Percentiles rank a stretch among this genome's conserved stretches.
phyloP scores from a whole-genome alignment of 2,329 filamentous ascomycete species.

The Talaromyces verruculosus region DNA sequence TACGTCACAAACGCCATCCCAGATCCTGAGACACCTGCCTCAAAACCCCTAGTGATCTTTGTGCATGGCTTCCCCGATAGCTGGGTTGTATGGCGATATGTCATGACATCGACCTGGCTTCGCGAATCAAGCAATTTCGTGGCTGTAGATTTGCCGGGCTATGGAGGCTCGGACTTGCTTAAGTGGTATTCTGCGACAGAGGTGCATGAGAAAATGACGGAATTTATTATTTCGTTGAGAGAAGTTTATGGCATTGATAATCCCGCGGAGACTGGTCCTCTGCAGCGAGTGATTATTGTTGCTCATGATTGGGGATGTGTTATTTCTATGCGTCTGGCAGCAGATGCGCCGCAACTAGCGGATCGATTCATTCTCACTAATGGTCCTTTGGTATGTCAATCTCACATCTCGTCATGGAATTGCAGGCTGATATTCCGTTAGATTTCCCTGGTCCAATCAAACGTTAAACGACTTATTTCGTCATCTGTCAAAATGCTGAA shows the following conservation, averaged over 20 bases:
- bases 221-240: constrained; percentile 55
- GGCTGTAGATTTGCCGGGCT: constrained; percentile 59
- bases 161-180: constrained; percentile 57
- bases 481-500: constrained; percentile 53
- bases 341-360: constrained; percentile 57
- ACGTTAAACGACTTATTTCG: constrained; percentile 41
- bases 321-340: constrained; percentile 56
- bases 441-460: constrained; percentile 46
- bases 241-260: constrained; percentile 45
- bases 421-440: constrained; percentile 25
- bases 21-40: constrained; percentile 25
- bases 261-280: constrained; percentile 27
- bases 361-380: constrained; percentile 58
- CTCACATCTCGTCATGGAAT: not conserved
- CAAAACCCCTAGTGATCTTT: constrained; percentile 52
- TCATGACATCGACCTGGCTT: constrained; percentile 45
- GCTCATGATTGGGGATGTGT: constrained; percentile 58
- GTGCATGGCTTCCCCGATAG: constrained; percentile 63
- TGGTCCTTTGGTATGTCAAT: constrained; percentile 49
- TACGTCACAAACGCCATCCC: constrained; percentile 50
- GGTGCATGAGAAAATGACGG: constrained; percentile 54
- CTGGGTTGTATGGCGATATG: constrained; percentile 54
- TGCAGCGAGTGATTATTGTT: constrained; percentile 51
- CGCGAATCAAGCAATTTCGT: constrained; percentile 48
- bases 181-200: constrained; percentile 51